phyloP scores from a whole-genome alignment of 352 stramenopile genomes.

The Pythium phragmiticola region DNA sequence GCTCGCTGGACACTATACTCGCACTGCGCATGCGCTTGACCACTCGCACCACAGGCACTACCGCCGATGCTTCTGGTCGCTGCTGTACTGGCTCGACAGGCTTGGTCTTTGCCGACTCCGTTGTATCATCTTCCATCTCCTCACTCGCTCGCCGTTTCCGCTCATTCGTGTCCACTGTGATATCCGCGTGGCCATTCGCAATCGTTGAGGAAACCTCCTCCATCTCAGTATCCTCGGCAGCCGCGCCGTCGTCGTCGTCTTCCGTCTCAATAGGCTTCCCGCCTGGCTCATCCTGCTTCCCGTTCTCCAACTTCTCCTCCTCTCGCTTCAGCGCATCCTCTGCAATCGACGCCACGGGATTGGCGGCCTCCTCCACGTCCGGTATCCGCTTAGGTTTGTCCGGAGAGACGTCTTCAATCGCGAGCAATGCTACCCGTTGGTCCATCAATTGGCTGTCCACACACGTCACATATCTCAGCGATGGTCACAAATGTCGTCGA shows the following conservation, averaged over 20 bases:
- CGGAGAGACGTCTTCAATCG: conserved; percentile 29
- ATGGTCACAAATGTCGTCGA: not conserved
- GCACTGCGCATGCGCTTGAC: conserved; percentile 22
- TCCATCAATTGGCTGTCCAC: conserved; percentile 56
- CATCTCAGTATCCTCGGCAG: conserved; percentile 15
- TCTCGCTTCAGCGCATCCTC: not conserved
- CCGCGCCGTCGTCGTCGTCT: conserved; percentile 8
- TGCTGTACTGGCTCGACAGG: not conserved
- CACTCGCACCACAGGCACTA: conserved; percentile 8
- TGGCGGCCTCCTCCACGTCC: conserved; percentile 6
- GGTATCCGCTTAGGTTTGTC: conserved; percentile 21
- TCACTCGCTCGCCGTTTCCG: conserved; percentile 16
- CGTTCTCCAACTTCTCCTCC: conserved; percentile 2
- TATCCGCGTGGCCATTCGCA: conserved; percentile 20
- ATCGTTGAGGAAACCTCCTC: conserved; percentile 1
- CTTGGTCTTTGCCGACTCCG: not conserved
- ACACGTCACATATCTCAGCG: conserved; percentile 20
- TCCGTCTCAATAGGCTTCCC: not conserved
- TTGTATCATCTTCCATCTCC: not conserved
- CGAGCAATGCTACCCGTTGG: conserved; percentile 42
- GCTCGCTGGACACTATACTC: conserved; percentile 2
- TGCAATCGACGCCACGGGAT: conserved; percentile 5
- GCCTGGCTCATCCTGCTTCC: conserved; percentile 8
- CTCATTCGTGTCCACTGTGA: conserved; percentile 1
- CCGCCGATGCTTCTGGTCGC: not conserved